Percentiles rank a stretch among this genome's conserved stretches.
These are phyloP conservation scores for Aspergillus glaucus DNA, from an alignment of 2,329 filamentous ascomycete genomes.

Conservation along the genomic window DNA sequence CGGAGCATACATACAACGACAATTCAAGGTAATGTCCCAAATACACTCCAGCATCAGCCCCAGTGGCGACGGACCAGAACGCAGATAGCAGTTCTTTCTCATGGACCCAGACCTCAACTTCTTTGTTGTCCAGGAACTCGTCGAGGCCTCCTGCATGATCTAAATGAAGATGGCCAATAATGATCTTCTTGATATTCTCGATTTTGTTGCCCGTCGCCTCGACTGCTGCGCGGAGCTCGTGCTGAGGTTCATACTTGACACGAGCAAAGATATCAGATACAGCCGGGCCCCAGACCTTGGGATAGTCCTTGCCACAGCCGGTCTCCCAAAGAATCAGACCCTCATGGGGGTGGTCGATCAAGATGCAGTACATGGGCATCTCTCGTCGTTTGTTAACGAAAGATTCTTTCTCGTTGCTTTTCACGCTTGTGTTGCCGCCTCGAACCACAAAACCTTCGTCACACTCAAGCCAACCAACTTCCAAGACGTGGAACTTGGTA, in stretches of 20 bases:
- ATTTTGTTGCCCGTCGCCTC: slow-evolving; percentile 7
- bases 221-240: slow-evolving; percentile 6
- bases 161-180: slow-evolving; percentile 9
- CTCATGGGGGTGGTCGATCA: slow-evolving; percentile 9
- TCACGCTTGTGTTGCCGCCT: slow-evolving; percentile 7
- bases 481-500: slow-evolving; percentile 8
- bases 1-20: slow-evolving; percentile 3
- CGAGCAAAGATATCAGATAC: slow-evolving; percentile 6
- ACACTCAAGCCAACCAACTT: slow-evolving; percentile 9
- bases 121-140: slow-evolving; percentile 4
- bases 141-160: slow-evolving; percentile 8
- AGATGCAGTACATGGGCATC: slow-evolving; percentile 9
- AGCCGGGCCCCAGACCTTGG: slow-evolving; percentile 4
- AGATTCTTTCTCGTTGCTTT: slow-evolving; percentile 4
- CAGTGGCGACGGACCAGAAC: slow-evolving; percentile 10
- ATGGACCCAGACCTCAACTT: slow-evolving; percentile 10
- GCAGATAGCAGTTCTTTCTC: slow-evolving; percentile 6
- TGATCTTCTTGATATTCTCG: slow-evolving; percentile 7
- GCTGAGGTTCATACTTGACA: slow-evolving; percentile 6
- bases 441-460: slow-evolving; percentile 7
- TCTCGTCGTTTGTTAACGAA: slow-evolving; percentile 8
- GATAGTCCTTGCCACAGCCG: slow-evolving; percentile 7
- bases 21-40: slow-evolving; percentile 6
- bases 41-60: slow-evolving; percentile 8
- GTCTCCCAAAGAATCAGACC: slow-evolving; percentile 9